These are phyloP conservation scores for Carex cristatella DNA, from an alignment of 176 grass and related monocot species.

Conservation along the genomic window DNA sequence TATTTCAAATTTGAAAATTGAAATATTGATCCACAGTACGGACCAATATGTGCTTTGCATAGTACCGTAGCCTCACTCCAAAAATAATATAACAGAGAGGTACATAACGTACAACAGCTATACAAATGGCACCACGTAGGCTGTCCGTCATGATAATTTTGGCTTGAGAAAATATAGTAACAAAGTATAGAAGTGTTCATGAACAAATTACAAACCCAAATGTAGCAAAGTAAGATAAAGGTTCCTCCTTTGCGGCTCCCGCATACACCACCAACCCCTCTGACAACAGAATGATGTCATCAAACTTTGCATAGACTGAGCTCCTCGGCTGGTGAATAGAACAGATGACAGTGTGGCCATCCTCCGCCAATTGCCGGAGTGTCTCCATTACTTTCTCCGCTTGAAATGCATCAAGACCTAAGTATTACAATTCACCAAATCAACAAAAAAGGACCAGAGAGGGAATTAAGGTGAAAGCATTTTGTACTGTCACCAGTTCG, in stretches of 20 bases:
- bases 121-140: background rate
- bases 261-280: conserved; percentile 77
- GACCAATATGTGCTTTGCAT: no score
- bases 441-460: background rate
- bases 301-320: conserved; percentile 96
- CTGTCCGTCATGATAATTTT: background rate
- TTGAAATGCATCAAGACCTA: conserved; percentile 97
- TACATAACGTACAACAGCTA: background rate
- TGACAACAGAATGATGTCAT: conserved; percentile 84
- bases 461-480: background rate
- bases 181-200: background rate
- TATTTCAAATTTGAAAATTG: no score
- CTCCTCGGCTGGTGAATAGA: conserved; percentile 93
- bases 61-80: no score
- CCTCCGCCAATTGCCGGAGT: conserved; percentile 79
- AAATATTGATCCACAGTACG: no score
- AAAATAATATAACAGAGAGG: background rate
- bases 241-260: conserved; percentile 85
- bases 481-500: background rate
- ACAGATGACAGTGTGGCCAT: conserved; percentile 91
- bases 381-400: conserved; percentile 99
- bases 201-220: conserved; percentile 53
- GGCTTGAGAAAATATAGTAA: background rate
- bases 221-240: conserved; percentile 64
- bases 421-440: conserved; percentile 5